Base-by-base conservation (phyloP, 352 stramenopile species). In the Phytopythium cucurbitacearum region DNA sequence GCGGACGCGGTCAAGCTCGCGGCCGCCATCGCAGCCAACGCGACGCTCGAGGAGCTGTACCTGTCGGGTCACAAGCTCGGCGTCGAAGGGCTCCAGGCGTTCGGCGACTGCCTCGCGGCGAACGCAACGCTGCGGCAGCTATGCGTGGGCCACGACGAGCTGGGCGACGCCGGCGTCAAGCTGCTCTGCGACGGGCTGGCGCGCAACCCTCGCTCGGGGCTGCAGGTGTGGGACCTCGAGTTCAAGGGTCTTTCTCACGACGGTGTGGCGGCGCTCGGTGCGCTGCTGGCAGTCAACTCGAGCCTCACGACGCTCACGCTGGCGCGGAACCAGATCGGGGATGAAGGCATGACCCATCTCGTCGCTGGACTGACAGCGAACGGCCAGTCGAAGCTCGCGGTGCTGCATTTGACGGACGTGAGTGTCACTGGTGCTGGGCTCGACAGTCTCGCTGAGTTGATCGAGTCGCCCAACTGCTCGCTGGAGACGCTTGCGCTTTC, bases 151-250 rank as follows among this genome's bases (percentile, higher is more conserved):
- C 66, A 80, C 7, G 76, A 87, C 16, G 46, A 60, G 21, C 64
- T 94, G 1, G 80, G 80, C 1, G 79, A 91, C 13, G 67, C 55
- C 7, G 76, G 62, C 6, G 64, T 91, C 1, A 54, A 64, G 40
- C 37, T 60, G 51, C 51, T 91, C 36, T 79, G 79, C 38, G 48
- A 57, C 10, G 79, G 74, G 5, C 58, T 94, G 44, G 67, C 64
- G 33, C 59, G 67, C 21, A 91, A 94, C 39, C n/a, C 53, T 5
- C 52, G 71, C 16, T 86, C 78, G 32, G 65, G 48, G 7, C 52
- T 94, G n/a, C 46, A 71, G n/a, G 53, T 57, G 4, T 91, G 79
- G 76, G 79, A 91, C 42, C 69, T 94, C 34, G 80, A 91, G 57
- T 68, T 82, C 62, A 94, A 94, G 63, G 73, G 62, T 11, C 59